These are phyloP conservation scores for Neurospora sp. DNA, from an alignment of 2,329 filamentous ascomycete species.

Conservation along the genomic window DNA sequence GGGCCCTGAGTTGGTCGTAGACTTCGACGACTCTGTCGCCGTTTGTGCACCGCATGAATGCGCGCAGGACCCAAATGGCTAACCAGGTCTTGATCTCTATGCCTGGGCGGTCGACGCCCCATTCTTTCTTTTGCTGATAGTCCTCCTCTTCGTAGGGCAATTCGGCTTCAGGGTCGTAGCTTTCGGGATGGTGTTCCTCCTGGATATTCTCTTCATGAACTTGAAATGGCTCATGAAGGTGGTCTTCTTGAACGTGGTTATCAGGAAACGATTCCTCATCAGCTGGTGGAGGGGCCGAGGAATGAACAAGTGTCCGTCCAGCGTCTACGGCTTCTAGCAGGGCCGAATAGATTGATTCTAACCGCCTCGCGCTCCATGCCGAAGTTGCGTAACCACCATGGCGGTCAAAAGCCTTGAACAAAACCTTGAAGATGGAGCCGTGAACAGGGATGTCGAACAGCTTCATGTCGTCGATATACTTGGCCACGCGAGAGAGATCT, in stretches of 20 bases:
- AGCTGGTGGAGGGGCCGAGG: background rate
- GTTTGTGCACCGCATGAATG: constrained; percentile 53
- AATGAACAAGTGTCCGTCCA: background rate
- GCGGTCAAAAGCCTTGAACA: constrained; percentile 72
- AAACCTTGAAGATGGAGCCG: constrained; percentile 65
- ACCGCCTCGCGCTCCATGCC: constrained; percentile 61
- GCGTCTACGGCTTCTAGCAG: constrained; percentile 47
- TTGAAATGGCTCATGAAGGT: background rate
- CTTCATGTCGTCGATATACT: constrained; percentile 74
- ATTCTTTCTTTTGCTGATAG: background rate
- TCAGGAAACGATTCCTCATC: background rate
- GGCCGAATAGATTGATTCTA: constrained; percentile 58
- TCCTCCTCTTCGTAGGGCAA: background rate
- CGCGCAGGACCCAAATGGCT: constrained; percentile 49
- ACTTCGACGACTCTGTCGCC: constrained; percentile 41
- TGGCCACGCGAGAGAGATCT: constrained; percentile 59
- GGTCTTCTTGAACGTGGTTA: background rate
- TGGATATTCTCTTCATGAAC: background rate
- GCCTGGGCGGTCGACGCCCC: constrained; percentile 25
- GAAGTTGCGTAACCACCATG: constrained; percentile 58
- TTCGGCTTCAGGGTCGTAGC: background rate
- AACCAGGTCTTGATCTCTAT: constrained; percentile 52
- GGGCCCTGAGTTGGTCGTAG: constrained; percentile 38
- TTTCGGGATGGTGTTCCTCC: background rate
- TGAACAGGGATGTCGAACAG: constrained; percentile 57